Conservation (phyloP, 495 filamentous ascomycete genomes). For the Peziza echinospora region DNA sequence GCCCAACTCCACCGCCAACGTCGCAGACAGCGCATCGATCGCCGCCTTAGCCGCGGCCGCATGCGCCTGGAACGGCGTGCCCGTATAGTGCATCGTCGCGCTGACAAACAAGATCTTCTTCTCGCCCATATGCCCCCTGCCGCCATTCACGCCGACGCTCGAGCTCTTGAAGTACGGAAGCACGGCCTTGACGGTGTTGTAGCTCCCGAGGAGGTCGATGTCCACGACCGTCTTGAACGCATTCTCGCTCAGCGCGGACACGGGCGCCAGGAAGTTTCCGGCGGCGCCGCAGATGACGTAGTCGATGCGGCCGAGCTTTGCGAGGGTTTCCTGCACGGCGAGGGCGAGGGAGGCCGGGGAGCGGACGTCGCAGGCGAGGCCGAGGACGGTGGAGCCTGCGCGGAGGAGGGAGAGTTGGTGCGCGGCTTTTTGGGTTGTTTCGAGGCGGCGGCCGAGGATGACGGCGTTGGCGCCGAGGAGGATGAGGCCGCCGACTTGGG, state of each 20-base stretch:
- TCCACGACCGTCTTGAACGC: constrained; percentile 93
- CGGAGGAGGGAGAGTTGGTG: constrained; percentile 60
- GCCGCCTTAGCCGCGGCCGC: constrained; percentile 79
- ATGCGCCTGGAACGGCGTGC: constrained; percentile 63
- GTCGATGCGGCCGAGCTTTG: constrained; percentile 70
- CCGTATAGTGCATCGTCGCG: constrained; percentile 75
- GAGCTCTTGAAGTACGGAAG: constrained; percentile 53
- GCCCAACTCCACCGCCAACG: constrained; percentile 64
- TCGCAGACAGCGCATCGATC: constrained; percentile 58
- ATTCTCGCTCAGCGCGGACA: constrained; percentile 58
- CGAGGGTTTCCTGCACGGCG: constrained; percentile 55
- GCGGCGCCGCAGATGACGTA: constrained; percentile 93
- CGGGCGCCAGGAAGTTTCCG: constrained; percentile 85
- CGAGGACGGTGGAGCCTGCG: constrained; percentile 58
- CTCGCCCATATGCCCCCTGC: constrained; percentile 38
- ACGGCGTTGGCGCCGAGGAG: constrained; percentile 81
- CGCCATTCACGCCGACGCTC: no score
- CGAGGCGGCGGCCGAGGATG: constrained; percentile 77
- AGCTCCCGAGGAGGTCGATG: constrained; percentile 84
- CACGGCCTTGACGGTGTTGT: constrained; percentile 84
- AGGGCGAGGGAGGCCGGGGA: constrained; percentile 27
- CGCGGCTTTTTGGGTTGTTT: constrained; percentile 65
- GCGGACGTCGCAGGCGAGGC: constrained; percentile 67
- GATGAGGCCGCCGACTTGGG: constrained; percentile 76
- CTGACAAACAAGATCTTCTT: constrained; percentile 76